Evolutionary conservation across 106 monocot genomes (phyloP), one percentile per base, ranked within the genome.

Genomic region (Alisma plantagoaquatica): DNA sequence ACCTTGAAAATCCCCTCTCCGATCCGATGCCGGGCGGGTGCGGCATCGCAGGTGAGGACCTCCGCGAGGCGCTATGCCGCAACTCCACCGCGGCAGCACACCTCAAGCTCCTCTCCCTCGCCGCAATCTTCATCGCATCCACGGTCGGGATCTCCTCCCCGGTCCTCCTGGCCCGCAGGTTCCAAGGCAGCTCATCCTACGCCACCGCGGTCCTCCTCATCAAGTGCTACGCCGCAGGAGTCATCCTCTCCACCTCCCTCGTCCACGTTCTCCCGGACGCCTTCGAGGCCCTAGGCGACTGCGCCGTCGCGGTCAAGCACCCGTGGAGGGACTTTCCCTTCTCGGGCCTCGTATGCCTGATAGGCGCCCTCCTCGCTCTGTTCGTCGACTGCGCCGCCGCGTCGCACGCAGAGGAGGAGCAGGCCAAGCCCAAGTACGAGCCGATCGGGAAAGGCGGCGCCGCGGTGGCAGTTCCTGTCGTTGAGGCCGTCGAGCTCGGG

Each of bases 261-360:
- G 93, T 94, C 61, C 93, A 94, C 47, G 93, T 94, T 54, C 77
- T 87, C 63, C 93, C 93, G 35, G 93, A 94, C 57, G 87, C 93
- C 53, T 80, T 74, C 83, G 71, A 41, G 54, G 79, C 83, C 44
- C 77, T 94, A 50, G 62, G 74, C 35, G 80, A 79, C 70, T 77
- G 83, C 67, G 76, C 70, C 57, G 61, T 94, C 18, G 73, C 83
- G 19, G 33, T 67, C 60, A 76, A 65, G 31, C 77, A 69, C 63
- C 93, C 77, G 16, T 87, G 76, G 83, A 68, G 72, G 41, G 89
- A 90, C 41, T 94, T 94, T 70, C 93, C 93, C 63, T 94, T 94
- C 71, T 68, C 93, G 28, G 93, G 93, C 31, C 64, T 87, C 49
- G 77, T 80, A 47, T 63, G 70, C 57, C 69, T 87, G 44, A 30